Evolutionary conservation across 352 stramenopile species (phyloP), one percentile per base, ranked within the genome.

Genomic region (Globisporangium apiculatum): DNA sequence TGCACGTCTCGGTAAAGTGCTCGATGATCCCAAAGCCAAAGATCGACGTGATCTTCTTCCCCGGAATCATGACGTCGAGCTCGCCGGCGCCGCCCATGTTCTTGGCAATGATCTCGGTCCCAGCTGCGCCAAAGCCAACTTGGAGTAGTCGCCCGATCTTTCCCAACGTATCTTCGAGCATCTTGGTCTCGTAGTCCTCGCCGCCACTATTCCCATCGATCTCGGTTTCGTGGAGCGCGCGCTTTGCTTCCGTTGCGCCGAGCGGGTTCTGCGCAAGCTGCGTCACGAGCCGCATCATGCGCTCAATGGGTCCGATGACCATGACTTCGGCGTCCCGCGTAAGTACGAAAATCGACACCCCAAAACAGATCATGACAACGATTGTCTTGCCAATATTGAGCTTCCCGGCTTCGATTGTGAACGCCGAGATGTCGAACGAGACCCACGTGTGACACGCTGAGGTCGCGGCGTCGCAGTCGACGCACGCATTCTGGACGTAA

Each of bases 121-220:
- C 96, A n/a, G 97, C 97, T 12, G 97, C 95, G 36, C 97, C 97
- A 80, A 98, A 99, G 7, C 97, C 97, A 46, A 99, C 97, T 58
- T 97, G 85, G 6, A 99, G 69, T 11, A 99, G 69, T 45, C 94
- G 77, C 9, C 94, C 89, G 62, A 98, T 98, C 64, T 94, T 95
- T 36, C 87, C 84, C 40, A 99, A 90, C 4, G 96, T 98, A 46
- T 97, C 78, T 61, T 98, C 87, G 3, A 99, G 81, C 72, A 99
- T 91, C 45, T 92, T 94, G 3, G 97, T 99, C 69, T 99, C 96
- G 68, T 98, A 98, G 54, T 97, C 88, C 31, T 92, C 86, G 35
- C 62, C 73, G 11, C 1, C 2, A 12, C 12, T 76, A 71, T 37
- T 85, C 72, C 7, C 11, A 43, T 84, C 69, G 5, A 88, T 76